Evolutionary conservation across 352 stramenopile species (phyloP), one percentile per base, ranked within the genome.

Genomic region (Phytophthora macrochlamydospora): DNA sequence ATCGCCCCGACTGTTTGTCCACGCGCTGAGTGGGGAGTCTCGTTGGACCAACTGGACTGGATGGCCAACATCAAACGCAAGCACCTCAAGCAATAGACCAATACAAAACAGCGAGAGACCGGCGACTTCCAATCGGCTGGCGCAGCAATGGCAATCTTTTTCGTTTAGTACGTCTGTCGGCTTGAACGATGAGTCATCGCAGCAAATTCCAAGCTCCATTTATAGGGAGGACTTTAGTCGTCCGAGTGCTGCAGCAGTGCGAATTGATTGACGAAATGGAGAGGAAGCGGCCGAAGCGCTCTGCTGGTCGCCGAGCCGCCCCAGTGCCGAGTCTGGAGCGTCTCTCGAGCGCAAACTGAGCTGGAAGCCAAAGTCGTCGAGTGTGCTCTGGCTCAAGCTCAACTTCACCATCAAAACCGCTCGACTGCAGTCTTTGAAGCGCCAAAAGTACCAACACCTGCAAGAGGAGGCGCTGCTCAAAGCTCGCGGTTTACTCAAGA

Each of bases 51-150:
- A 59, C 68, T 92, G 9, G 81, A 87, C 63, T 94, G 83, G 85
- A 94, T 92, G 81, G 81, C 79, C 38, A 91, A 94, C 59, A 73
- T 94, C 63, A 91, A 91, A 61, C 80, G 79, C 57, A 90, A 91
- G 56, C 77, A 91, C 64, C 63, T 89, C 32, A 74, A 76, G 46
- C 52, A 61, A 68, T 80, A 73, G 53, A 67, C 18, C 18, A 24
- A 24, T 24, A 24, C 18, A 24, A 24, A 24, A 24, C 18, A 24
- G 18, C 18, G 18, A 24, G 18, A 24, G 18, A n/a, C n/a, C n/a
- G n/a, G n/a, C n/a, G n/a, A n/a, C n/a, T n/a, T n/a, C n/a, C n/a
- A 24, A 24, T 24, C 18, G 18, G 18, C 18, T 24, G 18, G 18
- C 18, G 18, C 18, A 24, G 18, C 18, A 24, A 24, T 24, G 18